Percentiles rank a stretch among this genome's conserved stretches.
These are phyloP conservation scores for Rhodomyrtus tomentosa DNA, from an alignment of 345 rosid species.

Conservation along the genomic window DNA sequence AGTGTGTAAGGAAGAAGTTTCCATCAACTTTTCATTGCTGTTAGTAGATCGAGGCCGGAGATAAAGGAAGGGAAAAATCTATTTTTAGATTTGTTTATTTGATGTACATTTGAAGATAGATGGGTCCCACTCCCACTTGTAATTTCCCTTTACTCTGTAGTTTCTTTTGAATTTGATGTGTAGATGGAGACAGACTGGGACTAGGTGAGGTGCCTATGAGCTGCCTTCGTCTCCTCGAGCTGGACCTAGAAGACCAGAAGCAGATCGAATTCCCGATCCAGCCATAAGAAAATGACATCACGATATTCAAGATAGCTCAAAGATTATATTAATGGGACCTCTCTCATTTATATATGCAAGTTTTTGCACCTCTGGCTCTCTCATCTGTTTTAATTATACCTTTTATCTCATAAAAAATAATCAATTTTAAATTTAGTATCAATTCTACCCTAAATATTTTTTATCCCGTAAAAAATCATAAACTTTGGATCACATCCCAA, in stretches of 20 bases:
- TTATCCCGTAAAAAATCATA: too few species aligned
- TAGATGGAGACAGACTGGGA: background rate
- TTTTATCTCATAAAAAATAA: too few species aligned
- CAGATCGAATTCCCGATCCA: background rate
- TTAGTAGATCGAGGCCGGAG: background rate
- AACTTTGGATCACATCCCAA: too few species aligned
- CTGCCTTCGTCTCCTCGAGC: background rate
- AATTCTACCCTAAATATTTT: too few species aligned
- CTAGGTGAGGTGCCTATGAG: background rate
- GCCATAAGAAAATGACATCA: background rate
- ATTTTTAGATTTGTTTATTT: background rate
- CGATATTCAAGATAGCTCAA: background rate
- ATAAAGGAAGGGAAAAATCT: background rate
- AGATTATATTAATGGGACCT: background rate
- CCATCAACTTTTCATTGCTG: background rate
- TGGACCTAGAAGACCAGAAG: background rate
- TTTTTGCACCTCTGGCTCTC: too few species aligned
- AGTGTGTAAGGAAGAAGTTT: background rate
- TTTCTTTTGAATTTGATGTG: background rate
- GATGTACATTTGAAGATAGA: background rate
- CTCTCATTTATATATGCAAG: background rate
- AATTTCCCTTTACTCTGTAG: background rate
- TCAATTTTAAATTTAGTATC: too few species aligned
- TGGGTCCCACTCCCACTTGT: background rate
- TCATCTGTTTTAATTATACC: too few species aligned